Evolutionary conservation across 208 protist species (phyloP), one percentile per base, ranked within the genome.

Genomic region (Acanthamoeba triangularis): DNA sequence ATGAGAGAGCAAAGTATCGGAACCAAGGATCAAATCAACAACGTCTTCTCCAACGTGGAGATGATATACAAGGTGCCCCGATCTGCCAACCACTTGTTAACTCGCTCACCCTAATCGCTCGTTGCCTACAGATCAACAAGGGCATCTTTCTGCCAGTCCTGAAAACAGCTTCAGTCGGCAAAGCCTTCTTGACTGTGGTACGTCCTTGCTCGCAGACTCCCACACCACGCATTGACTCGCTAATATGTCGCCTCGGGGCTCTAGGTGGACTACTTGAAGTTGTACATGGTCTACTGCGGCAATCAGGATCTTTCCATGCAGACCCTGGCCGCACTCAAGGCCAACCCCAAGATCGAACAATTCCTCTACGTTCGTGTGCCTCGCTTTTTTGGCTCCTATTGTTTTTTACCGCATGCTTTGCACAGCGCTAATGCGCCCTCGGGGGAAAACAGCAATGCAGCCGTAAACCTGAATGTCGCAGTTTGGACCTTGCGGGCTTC

Each of bases 1-100:
- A 87, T 87, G 78, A 25, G 78, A 18, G 90, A 82, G 1, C 35
- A 94, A 23, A 10, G 44, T 20, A 76, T 94, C 23, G 54, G 47
- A 14, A 85, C 61, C 18, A 94, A 76, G 90, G 87, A 92, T 28
- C 90, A 94, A 23, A 85, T 94, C 44, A 94, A 84, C 52, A 94
- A 94, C 90, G 30, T 94, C 25, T 94, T 94, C 67, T 94, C 90
- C 41, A 94, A 94, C 90, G 44, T 94, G 28, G 90, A 94, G 30
- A 94, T 94, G 90, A 94, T 94, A 20, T 76, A 59, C 18, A 94
- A 92, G 63, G 87, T 59, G 25, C 78, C 18, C n/a, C 67, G 54
- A 25, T 8, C 54, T 23, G 4, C 54, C 54, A 59, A 6, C 20
- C 47, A 23, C 78, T 35, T 14, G 44, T n/a, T n/a, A n/a, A 37